Evolutionary conservation across 805 yeast species (phyloP).

Genomic region (Isabelozyma heimii): DNA sequence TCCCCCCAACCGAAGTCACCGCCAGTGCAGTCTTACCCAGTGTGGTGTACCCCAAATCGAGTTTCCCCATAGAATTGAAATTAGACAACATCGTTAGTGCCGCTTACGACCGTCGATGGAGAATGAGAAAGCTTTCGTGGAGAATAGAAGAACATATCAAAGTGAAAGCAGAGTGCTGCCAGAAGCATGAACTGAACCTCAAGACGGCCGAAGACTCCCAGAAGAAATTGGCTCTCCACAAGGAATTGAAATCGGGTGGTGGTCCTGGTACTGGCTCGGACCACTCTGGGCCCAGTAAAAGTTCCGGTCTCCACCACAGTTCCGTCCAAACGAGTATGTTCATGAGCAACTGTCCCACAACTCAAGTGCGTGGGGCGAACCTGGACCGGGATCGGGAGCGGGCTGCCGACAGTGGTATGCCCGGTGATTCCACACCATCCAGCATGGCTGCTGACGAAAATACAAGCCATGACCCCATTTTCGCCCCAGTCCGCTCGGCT

Average conservation of each 20-base stretch:
- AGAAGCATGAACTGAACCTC: constrained; percentile 52
- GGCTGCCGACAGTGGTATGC: no score
- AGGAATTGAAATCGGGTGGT: constrained; percentile 7
- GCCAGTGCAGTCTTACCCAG: constrained; percentile 87
- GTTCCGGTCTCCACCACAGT: constrained; percentile 22
- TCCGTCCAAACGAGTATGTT: constrained; percentile 24
- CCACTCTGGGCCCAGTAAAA: constrained; percentile 3
- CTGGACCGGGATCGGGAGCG: constrained; percentile 5
- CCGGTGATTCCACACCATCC: no score
- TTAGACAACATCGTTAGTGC: constrained; percentile 64
- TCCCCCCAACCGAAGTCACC: constrained; percentile 92
- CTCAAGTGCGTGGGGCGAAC: neutral
- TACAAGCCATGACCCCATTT: no score
- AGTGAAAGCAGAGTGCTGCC: constrained; percentile 58
- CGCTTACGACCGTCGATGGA: constrained; percentile 70
- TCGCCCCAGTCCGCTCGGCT: no score
- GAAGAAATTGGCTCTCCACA: constrained; percentile 10
- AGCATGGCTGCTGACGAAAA: no score
- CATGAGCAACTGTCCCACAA: constrained; percentile 5
- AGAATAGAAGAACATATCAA: constrained; percentile 80
- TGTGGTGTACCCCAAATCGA: constrained; percentile 83
- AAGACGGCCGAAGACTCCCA: constrained; percentile 40
- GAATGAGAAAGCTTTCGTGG: constrained; percentile 89
- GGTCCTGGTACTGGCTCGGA: constrained; percentile 1
- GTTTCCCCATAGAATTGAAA: constrained; percentile 78